Conservation (phyloP, 306 rosid genomes). For the Cucurbita maxima region DNA sequence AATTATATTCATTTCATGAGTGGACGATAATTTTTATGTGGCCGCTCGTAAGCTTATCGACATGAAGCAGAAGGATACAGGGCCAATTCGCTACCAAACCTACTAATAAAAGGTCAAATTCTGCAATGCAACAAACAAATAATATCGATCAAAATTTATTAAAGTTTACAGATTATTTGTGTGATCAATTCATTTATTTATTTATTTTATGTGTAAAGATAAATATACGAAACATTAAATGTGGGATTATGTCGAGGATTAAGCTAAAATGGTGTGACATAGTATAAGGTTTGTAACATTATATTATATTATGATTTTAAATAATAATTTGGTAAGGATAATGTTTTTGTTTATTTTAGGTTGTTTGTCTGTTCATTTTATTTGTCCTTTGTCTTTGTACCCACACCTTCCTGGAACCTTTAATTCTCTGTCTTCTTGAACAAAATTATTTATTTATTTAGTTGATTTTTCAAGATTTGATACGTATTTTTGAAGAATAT, state of each 20-base stretch:
- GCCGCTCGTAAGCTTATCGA: too few relatives aligned
- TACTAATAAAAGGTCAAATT: too few relatives aligned
- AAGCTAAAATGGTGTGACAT: neutral
- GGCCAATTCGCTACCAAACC: too few relatives aligned
- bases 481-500: neutral
- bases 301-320: neutral
- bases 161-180: too few relatives aligned
- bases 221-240: neutral
- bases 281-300: neutral
- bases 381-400: neutral
- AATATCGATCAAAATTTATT: too few relatives aligned
- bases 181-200: too few relatives aligned
- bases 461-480: neutral
- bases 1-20: too few relatives aligned
- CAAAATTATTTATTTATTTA: neutral
- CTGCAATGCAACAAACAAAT: too few relatives aligned
- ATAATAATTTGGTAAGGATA: neutral
- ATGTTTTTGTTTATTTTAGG: neutral
- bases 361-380: conserved; percentile 1
- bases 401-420: neutral
- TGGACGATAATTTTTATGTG: too few relatives aligned
- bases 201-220: too few relatives aligned
- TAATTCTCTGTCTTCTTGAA: neutral
- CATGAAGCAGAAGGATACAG: too few relatives aligned
- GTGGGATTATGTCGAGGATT: conserved; percentile 3